phyloP scores from a whole-genome alignment of 1,139 yeast species.

The Saccharomyces hybrid region DNA sequence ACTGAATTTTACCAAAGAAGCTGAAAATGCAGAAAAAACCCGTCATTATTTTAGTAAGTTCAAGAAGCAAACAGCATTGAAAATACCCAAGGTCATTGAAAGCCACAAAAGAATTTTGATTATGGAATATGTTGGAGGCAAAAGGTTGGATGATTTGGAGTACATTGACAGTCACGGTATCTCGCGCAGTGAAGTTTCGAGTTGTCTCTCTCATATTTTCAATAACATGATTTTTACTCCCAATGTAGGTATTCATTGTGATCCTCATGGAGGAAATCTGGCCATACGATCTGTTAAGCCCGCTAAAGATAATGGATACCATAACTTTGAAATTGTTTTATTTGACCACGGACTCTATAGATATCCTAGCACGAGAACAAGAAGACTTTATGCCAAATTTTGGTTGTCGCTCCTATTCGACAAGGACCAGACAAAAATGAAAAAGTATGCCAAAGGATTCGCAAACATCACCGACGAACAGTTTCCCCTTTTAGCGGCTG shows the following conservation, averaged over 20 bases:
- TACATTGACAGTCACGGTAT: slow-evolving; percentile 58
- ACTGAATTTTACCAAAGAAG: slow-evolving; percentile 81
- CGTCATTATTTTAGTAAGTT: slow-evolving; percentile 51
- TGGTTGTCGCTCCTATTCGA: slow-evolving; percentile 80
- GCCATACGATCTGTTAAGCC: slow-evolving; percentile 54
- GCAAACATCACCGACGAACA: slow-evolving; percentile 77
- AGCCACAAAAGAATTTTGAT: slow-evolving; percentile 67
- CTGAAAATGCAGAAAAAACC: slow-evolving; percentile 67
- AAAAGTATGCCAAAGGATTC: slow-evolving; percentile 61
- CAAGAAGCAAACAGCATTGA: slow-evolving; percentile 58
- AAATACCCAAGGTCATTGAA: slow-evolving; percentile 65
- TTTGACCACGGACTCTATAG: slow-evolving; percentile 95
- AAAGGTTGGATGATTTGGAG: slow-evolving; percentile 68
- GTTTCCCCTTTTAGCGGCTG: slow-evolving; percentile 81
- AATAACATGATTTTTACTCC: slow-evolving; percentile 95
- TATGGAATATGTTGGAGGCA: slow-evolving; percentile 84
- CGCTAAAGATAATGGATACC: slow-evolving; percentile 27
- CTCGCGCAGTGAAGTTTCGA: slow-evolving; percentile 68
- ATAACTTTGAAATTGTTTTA: slow-evolving; percentile 82
- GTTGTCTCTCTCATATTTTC: slow-evolving; percentile 83
- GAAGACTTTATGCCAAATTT: slow-evolving; percentile 79
- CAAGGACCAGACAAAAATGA: slow-evolving; percentile 58
- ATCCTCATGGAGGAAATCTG: slow-evolving; percentile 95
- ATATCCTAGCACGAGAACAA: slow-evolving; percentile 67
- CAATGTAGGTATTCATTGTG: slow-evolving; percentile 88